Evolutionary conservation across 495 filamentous ascomycete genomes (phyloP), one percentile per base, ranked within the genome.

Genomic region (Aspergillus leporis): DNA sequence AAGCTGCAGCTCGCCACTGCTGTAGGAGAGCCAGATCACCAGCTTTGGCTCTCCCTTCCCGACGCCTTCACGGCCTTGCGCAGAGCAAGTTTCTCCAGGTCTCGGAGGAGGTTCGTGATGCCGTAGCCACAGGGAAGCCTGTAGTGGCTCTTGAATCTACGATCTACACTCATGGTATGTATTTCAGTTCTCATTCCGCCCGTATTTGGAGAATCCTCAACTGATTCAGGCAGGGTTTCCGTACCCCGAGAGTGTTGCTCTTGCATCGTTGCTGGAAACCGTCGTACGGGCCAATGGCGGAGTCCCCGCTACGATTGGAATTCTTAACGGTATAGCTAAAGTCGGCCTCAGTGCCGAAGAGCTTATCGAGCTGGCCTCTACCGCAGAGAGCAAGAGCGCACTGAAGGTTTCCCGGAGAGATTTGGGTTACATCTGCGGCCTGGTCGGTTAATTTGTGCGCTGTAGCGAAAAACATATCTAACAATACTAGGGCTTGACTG

Each of bases 61-160:
- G 75, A 55, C 32, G 62, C 21, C 61, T 69, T 51, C 75, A 79
- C 66, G 69, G 61, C 52, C 63, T 74, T 21, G 64, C 68, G 7
- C 64, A 70, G 52, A 83, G 78, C 66, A 79, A 75, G 50, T 84
- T 90, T 64, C 80, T 96, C 55, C 78, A 79, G 51, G 75, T 98
- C 56, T 96, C 92, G 7, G 85, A 90, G 60, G 93, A 98, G 69
- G 87, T 98, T 14, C 80, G 77, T 41, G 84, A 88, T 64, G 94
- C 93, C 50, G 59, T 97, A 23, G 75, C 83, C 18, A 78, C 83
- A 19, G 84, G 86, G 48, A 83, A 82, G 45, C 93, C 94, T 2
- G 86, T 98, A 8, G 93, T 98, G 13, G 93, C 94, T 32, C 81
- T 98, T 10, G 94, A 98, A 72, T 88, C 90, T 2, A 96, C 94